Percentiles rank a stretch among this genome's conserved stretches.
These are phyloP conservation scores for Sarocladium strictum DNA, from an alignment of 2,329 filamentous ascomycete genomes.

Conservation along the genomic window DNA sequence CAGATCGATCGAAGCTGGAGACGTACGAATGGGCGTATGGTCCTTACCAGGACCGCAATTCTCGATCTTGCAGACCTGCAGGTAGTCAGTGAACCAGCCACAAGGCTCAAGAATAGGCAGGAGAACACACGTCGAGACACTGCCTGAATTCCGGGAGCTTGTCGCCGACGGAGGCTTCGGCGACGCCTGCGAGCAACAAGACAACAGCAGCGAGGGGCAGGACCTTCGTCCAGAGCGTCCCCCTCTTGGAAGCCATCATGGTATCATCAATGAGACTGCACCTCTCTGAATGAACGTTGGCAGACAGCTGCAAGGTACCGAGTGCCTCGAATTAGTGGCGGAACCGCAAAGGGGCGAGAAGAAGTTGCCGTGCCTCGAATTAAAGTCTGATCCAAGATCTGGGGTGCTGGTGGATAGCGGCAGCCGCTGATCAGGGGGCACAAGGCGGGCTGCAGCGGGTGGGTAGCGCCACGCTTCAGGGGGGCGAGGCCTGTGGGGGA, in stretches of 20 bases:
- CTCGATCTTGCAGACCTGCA: constrained; percentile 69
- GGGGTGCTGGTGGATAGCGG: constrained; percentile 3
- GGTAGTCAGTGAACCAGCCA: constrained; percentile 12
- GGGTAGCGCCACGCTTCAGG: not conserved
- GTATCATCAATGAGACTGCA: constrained; percentile 19
- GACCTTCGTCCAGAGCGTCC: constrained; percentile 25
- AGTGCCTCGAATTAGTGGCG: not conserved
- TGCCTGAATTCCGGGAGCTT: constrained; percentile 78
- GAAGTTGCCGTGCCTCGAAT: not conserved
- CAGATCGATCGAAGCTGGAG: constrained; percentile 12
- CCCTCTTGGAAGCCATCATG: constrained; percentile 25
- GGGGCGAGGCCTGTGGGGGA: not conserved
- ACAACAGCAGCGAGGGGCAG: constrained; percentile 29
- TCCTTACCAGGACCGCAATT: constrained; percentile 65
- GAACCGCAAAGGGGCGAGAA: not conserved
- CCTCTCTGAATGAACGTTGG: not conserved
- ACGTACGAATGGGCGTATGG: constrained; percentile 64
- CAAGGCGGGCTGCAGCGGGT: not conserved
- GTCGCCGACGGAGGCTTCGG: constrained; percentile 74
- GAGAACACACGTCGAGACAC: constrained; percentile 67
- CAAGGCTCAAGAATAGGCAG: not conserved
- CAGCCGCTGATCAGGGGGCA: not conserved
- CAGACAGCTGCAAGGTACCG: not conserved
- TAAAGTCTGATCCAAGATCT: not conserved
- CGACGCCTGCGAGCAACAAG: constrained; percentile 35